Conservation (phyloP, 2,329 filamentous ascomycete genomes). For the Colletotrichum siamense region DNA sequence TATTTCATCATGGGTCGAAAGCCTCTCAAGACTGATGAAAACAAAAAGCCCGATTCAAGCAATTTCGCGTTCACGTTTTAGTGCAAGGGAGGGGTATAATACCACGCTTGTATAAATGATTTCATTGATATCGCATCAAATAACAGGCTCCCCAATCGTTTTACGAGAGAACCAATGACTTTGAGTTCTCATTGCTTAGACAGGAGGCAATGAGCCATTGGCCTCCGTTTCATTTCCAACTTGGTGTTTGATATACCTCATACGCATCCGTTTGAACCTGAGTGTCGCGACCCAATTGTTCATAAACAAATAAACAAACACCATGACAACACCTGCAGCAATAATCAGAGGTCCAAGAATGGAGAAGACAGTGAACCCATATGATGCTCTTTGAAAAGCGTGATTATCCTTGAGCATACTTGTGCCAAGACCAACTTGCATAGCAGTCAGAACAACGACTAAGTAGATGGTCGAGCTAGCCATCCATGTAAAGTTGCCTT, state of each 20-base stretch:
- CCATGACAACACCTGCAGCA: constrained; percentile 23
- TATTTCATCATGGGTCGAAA: neutral
- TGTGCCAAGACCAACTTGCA: constrained; percentile 52
- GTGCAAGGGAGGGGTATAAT: too few species aligned
- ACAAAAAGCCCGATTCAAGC: too few species aligned
- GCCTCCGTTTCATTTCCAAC: too few species aligned
- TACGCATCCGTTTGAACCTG: neutral
- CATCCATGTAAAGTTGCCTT: constrained; percentile 46
- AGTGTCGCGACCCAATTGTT: neutral
- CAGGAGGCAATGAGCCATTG: too few species aligned
- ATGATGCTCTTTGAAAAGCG: constrained; percentile 46
- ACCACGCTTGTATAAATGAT: too few species aligned
- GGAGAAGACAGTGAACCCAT: constrained; percentile 53
- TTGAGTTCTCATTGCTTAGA: too few species aligned
- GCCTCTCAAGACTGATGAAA: too few species aligned
- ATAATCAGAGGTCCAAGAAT: constrained; percentile 43
- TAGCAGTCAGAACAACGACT: constrained; percentile 49
- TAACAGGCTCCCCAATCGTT: too few species aligned
- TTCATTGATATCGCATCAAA: too few species aligned
- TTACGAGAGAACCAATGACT: too few species aligned
- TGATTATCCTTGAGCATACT: constrained; percentile 25
- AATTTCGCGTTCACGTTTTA: too few species aligned
- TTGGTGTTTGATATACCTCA: too few species aligned
- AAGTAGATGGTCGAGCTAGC: constrained; percentile 45
- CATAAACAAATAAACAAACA: neutral